Percentiles rank a stretch among this genome's conserved stretches.
These are phyloP conservation scores for Boletus subparvulus DNA, from an alignment of 768 basidiomycete genomes.

Conservation along the genomic window DNA sequence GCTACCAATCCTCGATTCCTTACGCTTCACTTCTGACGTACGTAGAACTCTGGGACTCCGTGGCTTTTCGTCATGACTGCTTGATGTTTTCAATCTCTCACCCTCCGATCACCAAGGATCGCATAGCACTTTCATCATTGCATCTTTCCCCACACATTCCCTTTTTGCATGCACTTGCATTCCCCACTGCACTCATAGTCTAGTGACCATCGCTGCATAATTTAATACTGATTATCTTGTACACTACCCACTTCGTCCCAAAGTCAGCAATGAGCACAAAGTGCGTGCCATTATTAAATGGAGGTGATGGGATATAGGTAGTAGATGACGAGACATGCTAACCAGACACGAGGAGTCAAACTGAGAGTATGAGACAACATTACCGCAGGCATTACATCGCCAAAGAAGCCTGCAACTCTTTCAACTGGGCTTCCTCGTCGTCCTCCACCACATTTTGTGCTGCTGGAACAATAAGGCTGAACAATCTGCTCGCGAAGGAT, in stretches of 20 bases:
- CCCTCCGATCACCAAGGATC: constrained; percentile 12
- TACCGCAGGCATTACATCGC: constrained; percentile 59
- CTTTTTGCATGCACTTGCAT: constrained; percentile 31
- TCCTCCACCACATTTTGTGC: constrained; percentile 61
- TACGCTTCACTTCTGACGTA: constrained; percentile 95
- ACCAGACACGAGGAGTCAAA: constrained; percentile 4
- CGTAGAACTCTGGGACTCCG: constrained; percentile 83
- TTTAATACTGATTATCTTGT: constrained; percentile 41
- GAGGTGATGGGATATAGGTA: constrained; percentile 34
- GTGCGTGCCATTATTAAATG: constrained; percentile 30
- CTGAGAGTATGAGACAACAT: constrained; percentile 9
- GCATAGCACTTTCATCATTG: constrained; percentile 25
- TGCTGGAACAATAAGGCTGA: constrained; percentile 10
- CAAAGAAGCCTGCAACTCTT: constrained; percentile 82
- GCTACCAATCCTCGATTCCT: constrained; percentile 90
- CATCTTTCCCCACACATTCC: constrained; percentile 22
- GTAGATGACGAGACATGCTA: constrained; percentile 30
- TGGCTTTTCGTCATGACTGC: constrained; percentile 43
- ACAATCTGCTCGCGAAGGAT: background rate
- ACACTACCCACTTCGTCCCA: constrained; percentile 30
- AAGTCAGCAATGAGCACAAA: constrained; percentile 21
- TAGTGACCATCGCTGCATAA: constrained; percentile 34
- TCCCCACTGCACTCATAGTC: constrained; percentile 26
- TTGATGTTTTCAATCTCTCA: constrained; percentile 4
- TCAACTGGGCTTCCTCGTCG: constrained; percentile 89